Base-by-base conservation (phyloP, 2,329 filamentous ascomycete species). In the Sphaceloma murrayae region DNA sequence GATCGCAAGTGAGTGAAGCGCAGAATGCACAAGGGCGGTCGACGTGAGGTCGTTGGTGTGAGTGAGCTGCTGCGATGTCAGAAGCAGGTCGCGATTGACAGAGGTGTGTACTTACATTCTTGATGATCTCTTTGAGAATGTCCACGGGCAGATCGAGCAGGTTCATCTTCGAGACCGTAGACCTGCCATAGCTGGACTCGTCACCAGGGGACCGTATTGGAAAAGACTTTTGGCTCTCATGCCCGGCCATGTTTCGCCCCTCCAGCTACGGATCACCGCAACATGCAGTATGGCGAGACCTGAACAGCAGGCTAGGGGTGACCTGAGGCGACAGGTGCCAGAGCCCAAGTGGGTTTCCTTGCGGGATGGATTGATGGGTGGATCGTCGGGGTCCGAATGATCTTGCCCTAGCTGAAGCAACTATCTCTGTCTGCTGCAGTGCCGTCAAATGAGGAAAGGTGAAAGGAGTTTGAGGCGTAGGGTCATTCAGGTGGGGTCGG, bases 1-100 rank as follows among this genome's bases (percentile, higher is more conserved):
- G 17, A 85, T 78, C 0, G 82, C 77, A 45, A 91, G 72, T 32
- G 72, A 70, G 63, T 91, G 82, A 9, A 93, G 73, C 19, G 80
- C 78, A 10, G 84, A 86, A 63, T 86, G 84, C 32, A 83, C 82
- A 48, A 86, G 69, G 10, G 84, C 83, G 30, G 91, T 72, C 10
- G 83, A 78, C 0, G 82, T 85, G 49, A 91, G 69, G 60, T 91
- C 85, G 60, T 87, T 89, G 4, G 82, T 86, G 57, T 87, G 80
- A 3, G 80, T 84, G 44, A 88, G 73, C 82, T 86, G 56, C 43
- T 45, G 17, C n/a, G n/a, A 8, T 29, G 32, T 49, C 42, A 48
- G 38, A 32, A n/a, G 13, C 19, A 10, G 17, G 38, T n/a, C 36
- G 31, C 26, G 50, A 44, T 49, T 21, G 40, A 26, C 5, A 14